Base-by-base conservation (phyloP, 2,329 filamentous ascomycete species). In the Amauroascus verrucosus region DNA sequence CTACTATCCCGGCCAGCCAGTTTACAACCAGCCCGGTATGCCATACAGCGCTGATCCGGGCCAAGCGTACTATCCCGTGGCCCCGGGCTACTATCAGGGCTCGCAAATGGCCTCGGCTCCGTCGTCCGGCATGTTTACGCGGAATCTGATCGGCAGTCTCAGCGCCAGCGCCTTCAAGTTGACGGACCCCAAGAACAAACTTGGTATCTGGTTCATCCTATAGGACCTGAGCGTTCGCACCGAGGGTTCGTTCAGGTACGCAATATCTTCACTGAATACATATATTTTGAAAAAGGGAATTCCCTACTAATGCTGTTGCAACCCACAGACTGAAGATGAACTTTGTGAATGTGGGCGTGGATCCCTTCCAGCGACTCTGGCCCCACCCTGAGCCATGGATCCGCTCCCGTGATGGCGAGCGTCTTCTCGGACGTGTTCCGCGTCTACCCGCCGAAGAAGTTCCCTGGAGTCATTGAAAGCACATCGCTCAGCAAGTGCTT, bases 361-460 rank as follows among this genome's bases (percentile, higher is more conserved):
- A 65, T 50, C 60, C 38, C 5, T 33, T 45, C 41, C 20, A 66
- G 62, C 56, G 69, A 69, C 2, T 38, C 56, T 7, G 35, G 37
- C n/a, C 41, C 44, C 22, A 74, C 71, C 3, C 73, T 94, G 56
- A 93, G 88, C 67, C 84, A 80, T 35, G 85, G 83, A 53, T 83
- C 82, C 58, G 86, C 87, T 0, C 87, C 87, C 0, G 85, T 96
- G 11, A 77, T 97, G 16, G 89, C 91, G 0, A 85, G 84, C 7
- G 84, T 83, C 62, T 97, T 91, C 70, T 94, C 87, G 46, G 86
- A 95, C 3, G 78, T 83, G 2, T 97, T 98, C 75, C 87, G 88
- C 51, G 93, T 98, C 30, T 97, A 85, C 71, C 94, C 88, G 1
- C 93, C 93, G 47, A 98, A 98, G 77, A 96, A 96, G 65, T 98